These are phyloP conservation scores for Mimosa bimucronata DNA, from an alignment of 306 rosid genomes.

Conservation along the genomic window DNA sequence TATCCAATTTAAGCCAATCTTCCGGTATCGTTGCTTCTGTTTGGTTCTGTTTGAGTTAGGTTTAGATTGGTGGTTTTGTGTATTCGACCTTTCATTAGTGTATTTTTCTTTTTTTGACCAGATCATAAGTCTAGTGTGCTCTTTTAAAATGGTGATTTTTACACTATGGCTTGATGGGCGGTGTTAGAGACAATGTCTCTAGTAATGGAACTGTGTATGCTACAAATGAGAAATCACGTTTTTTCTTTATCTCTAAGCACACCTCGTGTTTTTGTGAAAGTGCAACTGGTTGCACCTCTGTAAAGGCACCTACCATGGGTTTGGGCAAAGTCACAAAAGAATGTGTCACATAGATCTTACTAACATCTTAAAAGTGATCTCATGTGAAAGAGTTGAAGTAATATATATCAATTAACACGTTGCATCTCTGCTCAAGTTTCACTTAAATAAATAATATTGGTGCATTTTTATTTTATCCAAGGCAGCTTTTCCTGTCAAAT, in stretches of 20 bases:
- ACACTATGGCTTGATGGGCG: constrained; percentile 30
- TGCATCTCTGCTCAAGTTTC: constrained; percentile 20
- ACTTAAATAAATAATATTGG: not conserved
- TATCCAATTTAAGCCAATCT: constrained; percentile 14
- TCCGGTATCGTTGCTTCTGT: not conserved
- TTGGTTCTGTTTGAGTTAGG: not conserved
- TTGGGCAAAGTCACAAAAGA: constrained; percentile 14
- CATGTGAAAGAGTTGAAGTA: constrained; percentile 22
- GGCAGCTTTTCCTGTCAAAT: constrained; percentile 26
- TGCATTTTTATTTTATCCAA: not conserved
- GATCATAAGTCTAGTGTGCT: too few species aligned
- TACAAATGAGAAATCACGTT: constrained; percentile 29
- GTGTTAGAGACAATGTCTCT: constrained; percentile 32
- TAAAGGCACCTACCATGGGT: constrained; percentile 21
- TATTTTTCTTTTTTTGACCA: too few species aligned
- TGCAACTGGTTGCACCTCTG: constrained; percentile 22
- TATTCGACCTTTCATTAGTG: not conserved
- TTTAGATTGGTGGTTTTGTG: constrained; percentile 26
- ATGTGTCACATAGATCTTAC: constrained; percentile 11
- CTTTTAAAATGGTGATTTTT: not conserved
- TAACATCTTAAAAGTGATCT: constrained; percentile 20
- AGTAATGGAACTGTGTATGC: constrained; percentile 32
- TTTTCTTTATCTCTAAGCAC: constrained; percentile 23
- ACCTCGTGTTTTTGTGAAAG: constrained; percentile 23
- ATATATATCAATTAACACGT: constrained; percentile 11